Evolutionary conservation across 73 alveolate species (phyloP).

Genomic region (Diophrys sp.): DNA sequence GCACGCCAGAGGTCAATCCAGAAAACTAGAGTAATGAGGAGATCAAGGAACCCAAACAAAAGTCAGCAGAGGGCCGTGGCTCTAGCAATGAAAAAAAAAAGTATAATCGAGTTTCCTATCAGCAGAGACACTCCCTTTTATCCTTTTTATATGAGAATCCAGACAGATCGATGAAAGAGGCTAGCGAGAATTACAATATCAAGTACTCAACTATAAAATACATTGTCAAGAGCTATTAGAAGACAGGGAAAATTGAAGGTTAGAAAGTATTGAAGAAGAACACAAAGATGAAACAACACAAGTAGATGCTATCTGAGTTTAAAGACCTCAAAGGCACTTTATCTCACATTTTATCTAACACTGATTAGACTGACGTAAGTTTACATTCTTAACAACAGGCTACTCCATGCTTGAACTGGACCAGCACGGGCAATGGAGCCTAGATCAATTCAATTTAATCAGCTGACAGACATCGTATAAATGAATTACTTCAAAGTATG

Average conservation of each 20-base stretch:
- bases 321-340: neutral
- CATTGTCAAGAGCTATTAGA: neutral
- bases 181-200: neutral
- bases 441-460: neutral
- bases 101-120: neutral
- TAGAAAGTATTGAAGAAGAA: neutral
- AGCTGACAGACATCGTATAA: neutral
- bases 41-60: neutral
- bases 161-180: neutral
- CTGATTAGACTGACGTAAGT: neutral
- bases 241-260: neutral
- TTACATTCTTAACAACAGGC: neutral
- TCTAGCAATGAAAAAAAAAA: neutral
- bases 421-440: neutral
- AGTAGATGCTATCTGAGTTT: neutral
- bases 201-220: neutral
- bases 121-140: neutral
- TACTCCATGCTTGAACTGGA: neutral
- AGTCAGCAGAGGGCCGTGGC: neutral
- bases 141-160: neutral
- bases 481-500: neutral
- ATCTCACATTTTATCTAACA: neutral
- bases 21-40: neutral
- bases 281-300: neutral
- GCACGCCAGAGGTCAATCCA: neutral